Evolutionary conservation across 257 asterid genomes (phyloP), one percentile per base, ranked within the genome.

Genomic region (Solanum rostratum): DNA sequence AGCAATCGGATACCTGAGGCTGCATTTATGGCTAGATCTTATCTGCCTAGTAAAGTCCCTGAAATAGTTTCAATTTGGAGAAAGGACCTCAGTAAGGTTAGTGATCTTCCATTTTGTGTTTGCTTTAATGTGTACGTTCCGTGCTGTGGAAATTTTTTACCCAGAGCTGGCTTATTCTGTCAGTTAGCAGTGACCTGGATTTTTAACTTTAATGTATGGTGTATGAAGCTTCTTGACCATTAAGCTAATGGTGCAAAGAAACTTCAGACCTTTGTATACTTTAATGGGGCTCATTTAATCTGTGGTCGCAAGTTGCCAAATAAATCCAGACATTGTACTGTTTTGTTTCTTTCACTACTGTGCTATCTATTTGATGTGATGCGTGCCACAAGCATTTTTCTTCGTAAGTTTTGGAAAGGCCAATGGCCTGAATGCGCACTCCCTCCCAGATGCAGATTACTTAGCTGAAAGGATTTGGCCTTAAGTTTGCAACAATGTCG

Each of bases 1-100:
- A 97, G 99, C 93, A 94, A 95, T 76, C 99, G 99, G 92, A 92
- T 97, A 91, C 99, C 99, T 83, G 99, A 97, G 90, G 99, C 99
- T 92, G 99, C 99, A 84, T 85, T 97, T 86, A 97, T 97, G 99
- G 98, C 99, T 50, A 94, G 99, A 87, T 97, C 99, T 65, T 97
- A 97, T 90, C 97, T 97, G 83, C 99, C 99, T 27, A 95, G 97
- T 91, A 97, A 94, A 90, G 99, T 97, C 84, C 91, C 99, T 41
- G 97, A 97, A 89, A 92, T 97, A 59, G 99, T 95, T 54, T 88
- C 92, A 74, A 93, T 97, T 76, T 97, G 99, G 99, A 94, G 96
- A 85, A 93, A 89, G 92, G 99, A 97, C 93, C 97, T 97, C 82
- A 91, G 87, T 84, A 97, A 97, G 99, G 99, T 95, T 70, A 79